phyloP scores from a whole-genome alignment of 257 asterid species.

The Paulownia fortunei region DNA sequence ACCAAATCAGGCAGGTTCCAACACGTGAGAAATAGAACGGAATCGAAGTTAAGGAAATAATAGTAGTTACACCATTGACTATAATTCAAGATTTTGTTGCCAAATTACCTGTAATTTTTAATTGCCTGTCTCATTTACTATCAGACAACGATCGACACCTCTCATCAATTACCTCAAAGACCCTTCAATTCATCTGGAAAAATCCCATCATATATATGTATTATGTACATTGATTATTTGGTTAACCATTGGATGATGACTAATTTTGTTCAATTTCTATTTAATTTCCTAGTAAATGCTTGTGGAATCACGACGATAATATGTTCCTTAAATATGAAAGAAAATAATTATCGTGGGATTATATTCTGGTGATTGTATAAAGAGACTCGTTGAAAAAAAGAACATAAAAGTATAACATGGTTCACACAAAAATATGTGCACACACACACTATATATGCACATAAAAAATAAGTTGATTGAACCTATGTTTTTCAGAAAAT shows the following conservation, averaged over 20 bases:
- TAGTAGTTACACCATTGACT: neutral
- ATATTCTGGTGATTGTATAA: no score
- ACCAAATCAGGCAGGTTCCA: neutral
- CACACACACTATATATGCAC: no score
- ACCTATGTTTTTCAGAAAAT: no score
- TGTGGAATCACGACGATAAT: neutral
- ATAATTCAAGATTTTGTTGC: neutral
- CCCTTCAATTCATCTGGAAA: neutral
- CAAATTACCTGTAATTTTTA: neutral
- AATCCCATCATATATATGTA: neutral
- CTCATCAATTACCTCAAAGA: neutral
- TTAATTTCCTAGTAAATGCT: neutral
- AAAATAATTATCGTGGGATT: neutral
- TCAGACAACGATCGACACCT: neutral
- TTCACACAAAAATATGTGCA: no score
- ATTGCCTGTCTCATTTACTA: neutral
- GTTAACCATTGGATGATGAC: neutral
- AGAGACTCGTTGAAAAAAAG: no score
- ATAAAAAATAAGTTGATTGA: no score
- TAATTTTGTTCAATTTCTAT: neutral
- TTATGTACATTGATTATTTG: neutral
- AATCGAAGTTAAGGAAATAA: neutral
- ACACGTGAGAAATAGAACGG: neutral
- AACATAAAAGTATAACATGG: no score
- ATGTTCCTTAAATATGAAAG: neutral